Percentiles rank a stretch among this genome's conserved stretches.
Evolutionary conservation across 1,284 basidiomycete genomes (phyloP).

Genomic region (Ustilago curta): DNA sequence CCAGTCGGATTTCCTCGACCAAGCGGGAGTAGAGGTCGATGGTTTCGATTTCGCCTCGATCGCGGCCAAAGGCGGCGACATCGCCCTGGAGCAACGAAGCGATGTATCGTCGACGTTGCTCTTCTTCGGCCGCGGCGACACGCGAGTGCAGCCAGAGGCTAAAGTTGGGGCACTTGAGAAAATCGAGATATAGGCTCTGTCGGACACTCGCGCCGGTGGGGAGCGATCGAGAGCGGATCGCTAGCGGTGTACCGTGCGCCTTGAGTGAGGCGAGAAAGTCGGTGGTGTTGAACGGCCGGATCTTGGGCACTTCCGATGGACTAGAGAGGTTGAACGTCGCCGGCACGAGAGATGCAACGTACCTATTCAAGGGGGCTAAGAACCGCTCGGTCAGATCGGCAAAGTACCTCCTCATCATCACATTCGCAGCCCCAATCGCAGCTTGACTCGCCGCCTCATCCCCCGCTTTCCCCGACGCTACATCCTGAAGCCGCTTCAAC

Average conservation of each 20-base stretch:
- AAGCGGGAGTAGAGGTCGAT: constrained; percentile 60
- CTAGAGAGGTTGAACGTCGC: constrained; percentile 52
- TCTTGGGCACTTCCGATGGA: constrained; percentile 52
- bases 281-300: constrained; percentile 79
- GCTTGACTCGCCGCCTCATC: constrained; percentile 11
- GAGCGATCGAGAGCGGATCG: constrained; percentile 63
- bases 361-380: constrained; percentile 90
- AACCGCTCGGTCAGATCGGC: constrained; percentile 86
- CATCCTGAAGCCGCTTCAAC: constrained; percentile 74
- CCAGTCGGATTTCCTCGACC: constrained; percentile 55
- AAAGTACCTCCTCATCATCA: constrained; percentile 83
- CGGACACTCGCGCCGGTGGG: constrained; percentile 58
- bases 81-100: constrained; percentile 57
- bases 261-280: constrained; percentile 86
- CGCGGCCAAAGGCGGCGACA: constrained; percentile 51
- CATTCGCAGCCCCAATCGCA: constrained; percentile 63
- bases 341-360: constrained; percentile 78
- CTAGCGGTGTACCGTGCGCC: constrained; percentile 74
- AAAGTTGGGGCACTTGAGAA: constrained; percentile 65
- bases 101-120: constrained; percentile 59
- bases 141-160: constrained; percentile 62
- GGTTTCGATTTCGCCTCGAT: constrained; percentile 58
- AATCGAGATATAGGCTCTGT: constrained; percentile 62
- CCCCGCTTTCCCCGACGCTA: constrained; percentile 45
- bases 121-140: constrained; percentile 60